phyloP scores from a whole-genome alignment of 2,329 filamentous ascomycete genomes.

The Colletotrichum eremochloae region DNA sequence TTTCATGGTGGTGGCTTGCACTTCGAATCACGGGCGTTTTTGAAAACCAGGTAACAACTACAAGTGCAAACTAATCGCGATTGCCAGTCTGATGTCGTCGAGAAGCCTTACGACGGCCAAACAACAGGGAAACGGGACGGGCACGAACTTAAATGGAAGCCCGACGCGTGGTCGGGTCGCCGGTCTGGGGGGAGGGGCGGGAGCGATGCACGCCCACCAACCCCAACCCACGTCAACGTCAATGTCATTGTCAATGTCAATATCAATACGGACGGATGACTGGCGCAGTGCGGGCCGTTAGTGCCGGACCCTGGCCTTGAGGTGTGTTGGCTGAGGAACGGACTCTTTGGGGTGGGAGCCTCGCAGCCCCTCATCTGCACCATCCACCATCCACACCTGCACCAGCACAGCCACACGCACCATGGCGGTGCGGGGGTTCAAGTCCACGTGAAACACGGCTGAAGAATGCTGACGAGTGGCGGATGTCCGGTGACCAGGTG shows the following conservation, averaged over 20 bases:
- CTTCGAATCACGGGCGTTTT: conserved; percentile 10
- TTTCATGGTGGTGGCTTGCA: conserved; percentile 49
- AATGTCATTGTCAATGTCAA: conserved; percentile 17
- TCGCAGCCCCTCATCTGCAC: neutral
- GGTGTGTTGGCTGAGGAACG: conserved; percentile 40
- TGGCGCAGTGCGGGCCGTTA: conserved; percentile 19
- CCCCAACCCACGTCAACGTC: conserved; percentile 9
- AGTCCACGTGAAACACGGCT: conserved; percentile 28
- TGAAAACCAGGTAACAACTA: neutral
- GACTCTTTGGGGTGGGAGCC: neutral
- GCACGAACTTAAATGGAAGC: conserved; percentile 32
- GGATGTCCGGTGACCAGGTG: conserved; percentile 23
- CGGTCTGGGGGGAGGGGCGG: neutral
- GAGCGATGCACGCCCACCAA: conserved; percentile 15
- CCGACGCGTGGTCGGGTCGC: conserved; percentile 36
- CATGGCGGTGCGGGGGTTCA: conserved; percentile 28
- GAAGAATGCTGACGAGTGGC: conserved; percentile 13
- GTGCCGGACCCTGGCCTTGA: conserved; percentile 10
- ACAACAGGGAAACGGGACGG: neutral
- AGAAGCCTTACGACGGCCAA: neutral
- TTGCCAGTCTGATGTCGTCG: neutral
- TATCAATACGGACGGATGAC: conserved; percentile 1
- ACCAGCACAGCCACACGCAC: conserved; percentile 36
- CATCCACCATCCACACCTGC: conserved; percentile 34
- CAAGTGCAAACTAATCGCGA: neutral